Conservation (phyloP, 2,329 filamentous ascomycete genomes). For the Hypomyces perniciosus region DNA sequence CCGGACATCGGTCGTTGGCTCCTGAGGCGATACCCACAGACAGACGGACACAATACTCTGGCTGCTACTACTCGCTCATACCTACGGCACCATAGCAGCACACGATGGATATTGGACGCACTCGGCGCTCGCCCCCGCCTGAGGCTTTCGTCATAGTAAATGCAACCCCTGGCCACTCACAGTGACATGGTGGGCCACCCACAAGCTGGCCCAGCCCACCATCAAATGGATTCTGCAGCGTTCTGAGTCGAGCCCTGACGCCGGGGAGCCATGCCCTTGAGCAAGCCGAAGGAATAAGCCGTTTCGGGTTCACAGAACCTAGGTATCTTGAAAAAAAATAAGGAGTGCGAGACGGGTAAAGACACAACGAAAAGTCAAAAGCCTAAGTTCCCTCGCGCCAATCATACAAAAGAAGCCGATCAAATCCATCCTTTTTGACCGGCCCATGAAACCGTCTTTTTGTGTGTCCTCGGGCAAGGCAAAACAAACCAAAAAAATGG, state of each 20-base stretch:
- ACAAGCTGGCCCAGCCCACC: slow-evolving; percentile 11
- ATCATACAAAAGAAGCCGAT: slow-evolving; percentile 13
- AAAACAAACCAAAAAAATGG: slow-evolving; percentile 8
- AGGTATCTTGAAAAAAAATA: slow-evolving; percentile 11
- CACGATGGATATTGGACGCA: slow-evolving; percentile 6
- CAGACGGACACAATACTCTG: slow-evolving; percentile 1
- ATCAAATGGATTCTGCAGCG: slow-evolving; percentile 5
- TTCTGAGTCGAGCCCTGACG: slow-evolving; percentile 7
- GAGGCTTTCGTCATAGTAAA: slow-evolving; percentile 5
- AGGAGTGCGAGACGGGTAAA: slow-evolving; percentile 11
- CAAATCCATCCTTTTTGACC: slow-evolving; percentile 6
- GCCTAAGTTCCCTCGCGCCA: slow-evolving; percentile 11
- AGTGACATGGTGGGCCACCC: slow-evolving; percentile 7
- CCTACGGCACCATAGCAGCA: slow-evolving; percentile 4
- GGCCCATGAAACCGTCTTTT: slow-evolving; percentile 6
- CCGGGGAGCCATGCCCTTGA: slow-evolving; percentile 4
- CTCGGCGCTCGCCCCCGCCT: slow-evolving; percentile 9
- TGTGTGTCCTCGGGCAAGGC: slow-evolving; percentile 7
- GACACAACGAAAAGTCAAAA: slow-evolving; percentile 5
- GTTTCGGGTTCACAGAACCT: slow-evolving; percentile 5
- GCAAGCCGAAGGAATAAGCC: slow-evolving; percentile 5
- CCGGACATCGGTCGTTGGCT: slow-evolving; percentile 2
- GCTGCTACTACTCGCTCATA: not conserved
- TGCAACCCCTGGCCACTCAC: slow-evolving; percentile 9
- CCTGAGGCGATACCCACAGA: not conserved